Percentiles rank a stretch among this genome's conserved stretches.
Conservation (phyloP, 805 yeast species). For the Lachancea nothofagi region DNA sequence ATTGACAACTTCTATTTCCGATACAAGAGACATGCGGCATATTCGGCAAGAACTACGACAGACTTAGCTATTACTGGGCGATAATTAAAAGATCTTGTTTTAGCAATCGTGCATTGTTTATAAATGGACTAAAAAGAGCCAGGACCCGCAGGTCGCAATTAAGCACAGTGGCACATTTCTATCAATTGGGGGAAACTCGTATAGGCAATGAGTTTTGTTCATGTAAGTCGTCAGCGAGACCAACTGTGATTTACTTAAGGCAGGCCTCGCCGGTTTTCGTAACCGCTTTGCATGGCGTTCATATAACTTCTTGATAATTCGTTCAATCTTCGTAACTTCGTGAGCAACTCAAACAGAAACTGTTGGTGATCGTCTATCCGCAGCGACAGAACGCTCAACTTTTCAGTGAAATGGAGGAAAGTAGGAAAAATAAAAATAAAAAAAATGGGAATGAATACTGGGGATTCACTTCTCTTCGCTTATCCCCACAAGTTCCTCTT, state of each 20-base stretch:
- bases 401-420: not conserved
- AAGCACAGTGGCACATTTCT: not conserved
- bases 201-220: not conserved
- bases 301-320: slow-evolving; percentile 5
- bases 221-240: not conserved
- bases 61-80: too few species aligned
- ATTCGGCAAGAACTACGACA: too few species aligned
- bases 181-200: slow-evolving; percentile 1
- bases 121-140: not conserved
- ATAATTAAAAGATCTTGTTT: too few species aligned
- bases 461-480: not conserved
- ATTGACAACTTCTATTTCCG: too few species aligned
- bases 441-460: not conserved
- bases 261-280: slow-evolving; percentile 4
- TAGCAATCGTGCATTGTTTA: too few species aligned
- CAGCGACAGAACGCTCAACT: too few species aligned
- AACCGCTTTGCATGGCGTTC: slow-evolving; percentile 8
- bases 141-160: not conserved
- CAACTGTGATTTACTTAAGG: not conserved
- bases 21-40: too few species aligned
- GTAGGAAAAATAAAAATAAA: not conserved
- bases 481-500: slow-evolving; percentile 15
- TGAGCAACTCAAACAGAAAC: slow-evolving; percentile 9
- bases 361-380: not conserved
- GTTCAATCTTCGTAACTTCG: slow-evolving; percentile 12